Conservation (phyloP, 106 monocot genomes). For the Agapanthus africanus region DNA sequence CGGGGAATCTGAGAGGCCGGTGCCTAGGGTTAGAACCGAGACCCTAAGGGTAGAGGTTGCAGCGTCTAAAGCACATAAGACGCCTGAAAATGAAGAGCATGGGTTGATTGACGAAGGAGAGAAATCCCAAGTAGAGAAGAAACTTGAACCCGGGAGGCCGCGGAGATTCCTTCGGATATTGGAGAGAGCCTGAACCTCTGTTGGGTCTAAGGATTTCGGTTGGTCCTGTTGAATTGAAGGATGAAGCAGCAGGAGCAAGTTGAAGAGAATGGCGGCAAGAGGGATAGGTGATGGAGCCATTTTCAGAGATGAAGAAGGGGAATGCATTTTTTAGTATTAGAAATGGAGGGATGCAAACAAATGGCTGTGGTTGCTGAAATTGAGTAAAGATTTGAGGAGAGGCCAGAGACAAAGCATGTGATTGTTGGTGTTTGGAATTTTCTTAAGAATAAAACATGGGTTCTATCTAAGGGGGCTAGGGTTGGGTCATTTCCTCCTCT, state of each 20-base stretch:
- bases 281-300: too few species aligned
- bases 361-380: slow-evolving; percentile 4
- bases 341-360: neutral
- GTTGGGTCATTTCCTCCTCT: neutral
- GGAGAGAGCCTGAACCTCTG: slow-evolving; percentile 21
- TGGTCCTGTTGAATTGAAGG: too few species aligned
- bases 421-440: neutral
- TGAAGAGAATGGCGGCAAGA: neutral
- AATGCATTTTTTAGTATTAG: too few species aligned
- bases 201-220: slow-evolving; percentile 2
- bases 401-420: slow-evolving; percentile 8
- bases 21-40: slow-evolving; percentile 57
- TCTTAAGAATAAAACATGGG: neutral
- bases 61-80: slow-evolving; percentile 32
- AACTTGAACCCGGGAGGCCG: slow-evolving; percentile 51
- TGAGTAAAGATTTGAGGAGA: neutral
- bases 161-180: slow-evolving; percentile 24
- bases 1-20: slow-evolving; percentile 47
- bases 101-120: slow-evolving; percentile 23
- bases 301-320: neutral
- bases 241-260: neutral
- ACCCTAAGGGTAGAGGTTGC: slow-evolving; percentile 15
- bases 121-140: slow-evolving; percentile 63
- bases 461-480: neutral
- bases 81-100: slow-evolving; percentile 54